Conservation (phyloP, 306 rosid species). For the Cucumis sativus region Cucumber_9930_V3 NC_026658.2:9675001-9675500, state of each 20-base stretch:
- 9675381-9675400: no score
- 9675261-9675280: neutral
- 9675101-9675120: conserved; percentile 4
- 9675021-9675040: neutral
- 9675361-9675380: no score
- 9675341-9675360: no score
- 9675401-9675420: no score
- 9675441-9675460: no score
- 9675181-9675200: neutral
- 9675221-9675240: neutral
- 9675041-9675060: no score
- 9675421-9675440: no score
- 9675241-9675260: neutral
- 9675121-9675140: conserved; percentile 96
- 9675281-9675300: neutral
- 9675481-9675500: no score
- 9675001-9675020: neutral
- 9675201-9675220: neutral
- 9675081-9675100: conserved; percentile 1
- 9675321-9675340: neutral
- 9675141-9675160: conserved; percentile 94
- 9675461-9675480: no score
- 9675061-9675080: neutral
- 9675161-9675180: conserved; percentile 46
- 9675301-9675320: neutral